Evolutionary conservation across 2,329 filamentous ascomycete species (phyloP).

Genomic region (Thelonectria olida): DNA sequence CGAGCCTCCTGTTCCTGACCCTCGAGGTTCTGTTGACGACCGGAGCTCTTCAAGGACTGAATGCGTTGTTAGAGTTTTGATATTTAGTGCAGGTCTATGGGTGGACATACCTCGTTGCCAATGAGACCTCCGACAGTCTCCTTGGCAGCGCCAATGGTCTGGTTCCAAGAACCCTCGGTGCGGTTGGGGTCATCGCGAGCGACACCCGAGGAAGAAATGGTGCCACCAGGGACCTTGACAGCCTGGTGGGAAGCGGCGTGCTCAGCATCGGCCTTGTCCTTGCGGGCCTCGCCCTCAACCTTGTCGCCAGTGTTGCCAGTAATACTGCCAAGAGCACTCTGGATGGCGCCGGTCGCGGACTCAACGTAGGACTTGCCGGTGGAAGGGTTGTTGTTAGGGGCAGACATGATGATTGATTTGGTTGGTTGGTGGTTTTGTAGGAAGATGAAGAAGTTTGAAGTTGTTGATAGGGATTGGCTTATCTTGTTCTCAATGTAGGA

Average conservation of each 20-base stretch:
- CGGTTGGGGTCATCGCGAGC: constrained; percentile 79
- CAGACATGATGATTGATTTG: constrained; percentile 34
- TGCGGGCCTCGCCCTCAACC: constrained; percentile 69
- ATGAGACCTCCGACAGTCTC: constrained; percentile 80
- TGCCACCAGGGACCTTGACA: constrained; percentile 76
- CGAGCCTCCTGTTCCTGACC: constrained; percentile 85
- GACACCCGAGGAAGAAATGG: constrained; percentile 74
- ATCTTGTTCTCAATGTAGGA: constrained; percentile 10
- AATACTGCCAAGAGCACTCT: constrained; percentile 75
- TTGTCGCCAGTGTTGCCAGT: constrained; percentile 78
- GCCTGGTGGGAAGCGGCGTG: constrained; percentile 79
- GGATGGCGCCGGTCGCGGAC: constrained; percentile 75
- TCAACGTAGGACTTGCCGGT: constrained; percentile 83
- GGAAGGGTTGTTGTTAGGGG: constrained; percentile 61
- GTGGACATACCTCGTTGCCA: constrained; percentile 70
- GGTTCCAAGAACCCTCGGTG: constrained; percentile 80
- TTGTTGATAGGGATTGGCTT: constrained; percentile 7
- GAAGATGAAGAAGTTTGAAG: background rate
- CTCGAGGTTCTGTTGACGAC: constrained; percentile 79
- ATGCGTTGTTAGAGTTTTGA: constrained; percentile 12
- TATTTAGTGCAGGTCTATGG: background rate
- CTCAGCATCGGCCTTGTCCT: constrained; percentile 72
- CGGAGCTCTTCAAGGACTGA: constrained; percentile 74
- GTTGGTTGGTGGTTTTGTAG: constrained; percentile 11
- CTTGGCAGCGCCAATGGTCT: constrained; percentile 88